Conservation (phyloP, 306 rosid genomes). For the Cotoneaster glaucophyllus region DNA sequence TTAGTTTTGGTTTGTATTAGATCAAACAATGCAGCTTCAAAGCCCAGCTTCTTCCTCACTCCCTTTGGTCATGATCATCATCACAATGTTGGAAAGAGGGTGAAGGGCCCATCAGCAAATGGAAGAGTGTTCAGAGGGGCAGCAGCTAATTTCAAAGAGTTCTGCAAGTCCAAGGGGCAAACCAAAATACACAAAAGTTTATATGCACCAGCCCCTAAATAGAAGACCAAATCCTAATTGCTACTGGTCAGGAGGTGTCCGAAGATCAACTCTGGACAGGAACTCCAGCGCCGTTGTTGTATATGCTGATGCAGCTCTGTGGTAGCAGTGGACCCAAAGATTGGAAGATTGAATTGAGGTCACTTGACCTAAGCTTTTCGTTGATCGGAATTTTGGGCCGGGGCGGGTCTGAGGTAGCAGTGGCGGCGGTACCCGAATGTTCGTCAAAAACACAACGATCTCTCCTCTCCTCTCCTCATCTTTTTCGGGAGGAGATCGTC, state of each 20-base stretch:
- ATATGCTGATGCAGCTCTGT: neutral
- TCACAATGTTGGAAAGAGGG: neutral
- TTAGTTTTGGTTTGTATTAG: conserved; percentile 32
- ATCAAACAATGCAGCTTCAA: conserved; percentile 30
- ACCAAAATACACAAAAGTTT: too few relatives aligned
- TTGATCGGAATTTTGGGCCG: too few relatives aligned
- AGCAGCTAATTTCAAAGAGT: neutral
- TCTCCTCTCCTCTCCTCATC: too few relatives aligned
- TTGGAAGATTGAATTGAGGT: too few relatives aligned
- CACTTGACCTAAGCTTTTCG: too few relatives aligned
- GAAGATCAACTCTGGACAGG: neutral
- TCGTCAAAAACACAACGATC: too few relatives aligned
- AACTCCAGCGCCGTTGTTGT: neutral
- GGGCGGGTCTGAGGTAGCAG: too few relatives aligned
- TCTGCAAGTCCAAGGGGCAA: conserved; percentile 28
- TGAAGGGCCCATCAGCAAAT: conserved; percentile 8
- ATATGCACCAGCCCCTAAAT: too few relatives aligned
- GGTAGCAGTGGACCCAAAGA: too few relatives aligned
- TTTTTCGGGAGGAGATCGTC: too few relatives aligned
- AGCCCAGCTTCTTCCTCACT: neutral
- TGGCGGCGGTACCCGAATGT: too few relatives aligned
- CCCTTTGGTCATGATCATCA: neutral
- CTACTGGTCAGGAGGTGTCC: neutral
- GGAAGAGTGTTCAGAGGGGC: neutral
- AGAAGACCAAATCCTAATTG: neutral